These are phyloP conservation scores for Pseudogymnoascus verrucosus DNA, from an alignment of 2,329 filamentous ascomycete species.

Conservation along the genomic window DNA sequence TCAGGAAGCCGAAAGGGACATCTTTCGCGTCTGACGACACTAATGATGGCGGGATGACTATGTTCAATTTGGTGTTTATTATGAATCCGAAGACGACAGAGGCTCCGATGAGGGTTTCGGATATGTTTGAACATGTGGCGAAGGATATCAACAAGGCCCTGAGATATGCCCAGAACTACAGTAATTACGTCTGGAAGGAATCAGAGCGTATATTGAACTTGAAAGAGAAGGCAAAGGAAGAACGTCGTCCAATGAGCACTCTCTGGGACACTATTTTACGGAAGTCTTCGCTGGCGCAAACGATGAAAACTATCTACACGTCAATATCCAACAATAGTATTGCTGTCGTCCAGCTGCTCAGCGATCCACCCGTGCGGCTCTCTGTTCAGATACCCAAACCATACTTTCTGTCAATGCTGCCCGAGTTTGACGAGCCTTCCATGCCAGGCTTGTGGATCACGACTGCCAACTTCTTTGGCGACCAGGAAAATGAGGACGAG, in stretches of 20 bases:
- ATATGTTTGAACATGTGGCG: slow-evolving; percentile 82
- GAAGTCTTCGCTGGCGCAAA: slow-evolving; percentile 70
- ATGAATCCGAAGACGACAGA: slow-evolving; percentile 73
- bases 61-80: slow-evolving; percentile 97
- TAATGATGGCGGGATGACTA: slow-evolving; percentile 56
- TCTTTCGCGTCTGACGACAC: slow-evolving; percentile 19
- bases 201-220: slow-evolving; percentile 72
- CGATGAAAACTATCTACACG: slow-evolving; percentile 73
- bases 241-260: slow-evolving; percentile 44
- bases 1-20: slow-evolving; percentile 19
- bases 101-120: slow-evolving; percentile 59
- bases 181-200: slow-evolving; percentile 86
- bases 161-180: slow-evolving; percentile 85
- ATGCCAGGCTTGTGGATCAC: slow-evolving; percentile 78
- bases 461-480: slow-evolving; percentile 68
- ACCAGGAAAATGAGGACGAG: slow-evolving; percentile 60
- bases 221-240: slow-evolving; percentile 74
- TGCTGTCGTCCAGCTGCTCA: slow-evolving; percentile 68
- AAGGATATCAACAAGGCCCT: slow-evolving; percentile 89
- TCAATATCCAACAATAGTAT: slow-evolving; percentile 79
- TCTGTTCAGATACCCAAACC: slow-evolving; percentile 59
- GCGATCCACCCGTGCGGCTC: slow-evolving; percentile 49
- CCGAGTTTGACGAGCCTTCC: slow-evolving; percentile 57
- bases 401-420: slow-evolving; percentile 65
- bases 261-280: slow-evolving; percentile 65